Base-by-base conservation (phyloP, 768 basidiomycete genomes). In the Termitomyces sp. region DNA sequence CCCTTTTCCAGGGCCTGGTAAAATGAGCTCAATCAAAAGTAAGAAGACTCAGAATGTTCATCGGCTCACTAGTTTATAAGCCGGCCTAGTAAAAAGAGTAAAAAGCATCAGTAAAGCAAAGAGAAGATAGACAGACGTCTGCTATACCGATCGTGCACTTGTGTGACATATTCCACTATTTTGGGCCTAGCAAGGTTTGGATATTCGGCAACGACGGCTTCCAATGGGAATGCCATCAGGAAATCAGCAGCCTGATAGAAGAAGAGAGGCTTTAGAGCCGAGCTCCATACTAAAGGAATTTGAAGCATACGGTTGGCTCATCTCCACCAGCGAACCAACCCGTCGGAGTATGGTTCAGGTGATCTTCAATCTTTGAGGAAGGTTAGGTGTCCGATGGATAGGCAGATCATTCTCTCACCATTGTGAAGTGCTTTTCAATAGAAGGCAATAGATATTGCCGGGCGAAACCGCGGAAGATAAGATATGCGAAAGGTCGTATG, bases 401-500 rank as follows among this genome's bases (percentile, higher is more conserved):
- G 3, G 31, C 6, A 12, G n/a, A 50, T 33, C 12, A 15, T n/a
- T 37, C 24, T 57, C 65, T 58, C 50, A 74, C 76, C 67, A 75
- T 62, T 30, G 57, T 57, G 13, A 69, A 53, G 50, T 72, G 67
- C 34, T 67, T 69, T 42, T 63, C 61, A 31, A 77, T 59, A 39
- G 71, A 69, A 9, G 68, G 68, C 11, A 66, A 59, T 1, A 75
- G 58, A 8, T 74, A 30, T 27, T 48, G 41, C 18, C 63, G 63
- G 37, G 62, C 63, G 15, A 78, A 55, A 44, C 65, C 61, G 24
- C 55, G 59, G 52, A 77, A 74, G 11, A 77, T 57, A 5, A 61
- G 27, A 13, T 58, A 68, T 41, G 74, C 61, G 34, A 77, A 41
- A n/a, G 75, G 73, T 18, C 76, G 70, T 50, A 80, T 61, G 47